Evolutionary conservation across 2,329 filamentous ascomycete species (phyloP).

Genomic region (Ampelomyces quisqualis): DNA sequence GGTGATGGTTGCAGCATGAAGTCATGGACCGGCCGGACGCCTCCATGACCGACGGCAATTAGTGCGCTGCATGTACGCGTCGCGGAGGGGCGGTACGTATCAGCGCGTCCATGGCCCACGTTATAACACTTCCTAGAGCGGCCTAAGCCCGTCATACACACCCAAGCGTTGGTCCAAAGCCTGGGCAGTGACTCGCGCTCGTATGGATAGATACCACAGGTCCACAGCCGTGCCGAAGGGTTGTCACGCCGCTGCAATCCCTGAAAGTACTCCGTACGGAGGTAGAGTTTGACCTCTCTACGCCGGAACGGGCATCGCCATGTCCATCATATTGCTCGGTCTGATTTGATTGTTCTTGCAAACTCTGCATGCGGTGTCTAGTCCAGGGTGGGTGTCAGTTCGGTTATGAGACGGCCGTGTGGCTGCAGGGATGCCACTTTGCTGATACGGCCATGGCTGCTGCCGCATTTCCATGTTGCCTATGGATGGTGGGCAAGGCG

Average conservation of each 20-base stretch:
- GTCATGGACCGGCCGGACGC: constrained; percentile 18
- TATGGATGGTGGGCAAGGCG: too few relatives aligned
- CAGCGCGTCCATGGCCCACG: constrained; percentile 31
- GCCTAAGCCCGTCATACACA: constrained; percentile 28
- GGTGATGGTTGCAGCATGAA: constrained; percentile 17
- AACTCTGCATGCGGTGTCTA: constrained; percentile 20
- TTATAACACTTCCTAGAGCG: constrained; percentile 36
- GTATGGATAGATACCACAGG: constrained; percentile 21
- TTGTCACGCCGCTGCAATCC: constrained; percentile 27
- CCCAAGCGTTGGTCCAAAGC: constrained; percentile 17
- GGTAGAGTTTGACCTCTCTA: constrained; percentile 18
- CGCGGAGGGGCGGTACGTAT: constrained; percentile 36
- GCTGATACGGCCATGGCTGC: constrained; percentile 13
- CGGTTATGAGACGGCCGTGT: constrained; percentile 2
- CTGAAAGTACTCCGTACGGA: constrained; percentile 9
- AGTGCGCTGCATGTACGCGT: constrained; percentile 33
- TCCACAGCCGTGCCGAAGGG: constrained; percentile 30
- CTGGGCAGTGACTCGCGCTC: constrained; percentile 24
- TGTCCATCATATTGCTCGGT: constrained; percentile 28
- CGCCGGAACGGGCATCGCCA: constrained; percentile 30
- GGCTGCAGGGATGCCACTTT: constrained; percentile 10
- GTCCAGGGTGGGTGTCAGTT: constrained; percentile 6
- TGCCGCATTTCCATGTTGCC: constrained; percentile 8
- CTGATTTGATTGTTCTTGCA: constrained; percentile 18
- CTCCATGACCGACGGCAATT: constrained; percentile 24